Evolutionary conservation across 345 rosid genomes (phyloP), one percentile per base, ranked within the genome.

Genomic region (Hevea brasiliensis): DNA sequence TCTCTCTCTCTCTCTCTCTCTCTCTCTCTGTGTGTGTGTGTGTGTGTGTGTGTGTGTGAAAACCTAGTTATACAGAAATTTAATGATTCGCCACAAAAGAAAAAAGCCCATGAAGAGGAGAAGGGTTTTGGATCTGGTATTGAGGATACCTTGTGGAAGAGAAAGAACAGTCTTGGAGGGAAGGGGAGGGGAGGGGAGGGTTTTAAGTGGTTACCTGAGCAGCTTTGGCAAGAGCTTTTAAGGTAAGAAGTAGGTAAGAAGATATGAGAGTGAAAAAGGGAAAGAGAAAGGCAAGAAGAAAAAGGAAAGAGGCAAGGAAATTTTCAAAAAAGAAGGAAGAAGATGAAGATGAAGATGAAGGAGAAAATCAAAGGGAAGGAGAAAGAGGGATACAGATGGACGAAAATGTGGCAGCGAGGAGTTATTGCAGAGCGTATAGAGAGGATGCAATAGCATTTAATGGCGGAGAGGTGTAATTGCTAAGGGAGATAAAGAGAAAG

Each of bases 391-490:
- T 74, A 35, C 61, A 72, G 79, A 83, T 42, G 77, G 83, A 78
- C 61, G 61, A 72, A 83, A 72, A 17, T 76, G 77, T 7, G 77
- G 81, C 79, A 74, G 85, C 35, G 76, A 78, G 84, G 85, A 87
- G 90, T 89, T 78, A 89, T 83, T 89, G 91, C 86, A 72, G 88
- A 85, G 87, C 76, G 89, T 64, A 79, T 82, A 77, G 90, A 86
- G 87, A 84, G 87, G 90, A 85, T 87, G 94, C 88, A 79, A 82
- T 75, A 11, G 94, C 94, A 90, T 88, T 89, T 86, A 90, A 85
- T 90, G 85, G 89, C 26, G 81, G 80, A 70, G 81, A 81, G 73
- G 79, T 75, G 64, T 76, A 76, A 76, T 62, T 76, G 68, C 63
- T 44, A n/a, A n/a, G 81, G 75, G 82, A 82, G 21, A 66, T 60